These are phyloP conservation scores for Suillus subalutaceus DNA, from an alignment of 768 basidiomycete species.

Conservation along the genomic window DNA sequence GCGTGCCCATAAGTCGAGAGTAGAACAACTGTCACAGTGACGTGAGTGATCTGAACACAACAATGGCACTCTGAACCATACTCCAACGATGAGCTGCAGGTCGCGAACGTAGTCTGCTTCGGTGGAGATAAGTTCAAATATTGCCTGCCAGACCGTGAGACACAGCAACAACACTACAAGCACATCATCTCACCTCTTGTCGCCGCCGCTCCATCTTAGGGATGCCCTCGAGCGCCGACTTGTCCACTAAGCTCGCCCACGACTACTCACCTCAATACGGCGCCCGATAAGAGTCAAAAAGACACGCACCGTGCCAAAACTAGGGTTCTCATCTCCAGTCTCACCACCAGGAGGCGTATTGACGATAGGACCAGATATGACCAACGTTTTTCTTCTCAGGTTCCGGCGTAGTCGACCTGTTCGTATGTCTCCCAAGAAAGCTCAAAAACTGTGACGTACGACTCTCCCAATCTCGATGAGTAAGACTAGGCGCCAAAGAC, in stretches of 20 bases:
- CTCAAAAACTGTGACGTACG: constrained; percentile 55
- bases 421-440: constrained; percentile 56
- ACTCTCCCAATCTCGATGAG: constrained; percentile 36
- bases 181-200: constrained; percentile 66
- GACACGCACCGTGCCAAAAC: constrained; percentile 6
- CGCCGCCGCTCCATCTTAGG: constrained; percentile 78
- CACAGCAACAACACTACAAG: not conserved
- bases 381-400: constrained; percentile 49
- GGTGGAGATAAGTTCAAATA: constrained; percentile 93
- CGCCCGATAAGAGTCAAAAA: constrained; percentile 6
- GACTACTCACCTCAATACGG: constrained; percentile 48
- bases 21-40: constrained; percentile 71
- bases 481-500: constrained; percentile 33
- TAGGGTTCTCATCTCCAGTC: constrained; percentile 20
- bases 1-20: constrained; percentile 67
- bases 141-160: constrained; percentile 53
- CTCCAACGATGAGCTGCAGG: constrained; percentile 90
- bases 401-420: constrained; percentile 49
- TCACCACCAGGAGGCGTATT: constrained; percentile 52
- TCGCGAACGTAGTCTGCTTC: constrained; percentile 91
- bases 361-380: constrained; percentile 73
- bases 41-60: constrained; percentile 9
- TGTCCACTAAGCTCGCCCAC: constrained; percentile 92
- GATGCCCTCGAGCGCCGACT: constrained; percentile 79
- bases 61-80: constrained; percentile 31